Evolutionary conservation across 139 green algal genomes (phyloP).

Genomic region (Chlorella sp.): DNA sequence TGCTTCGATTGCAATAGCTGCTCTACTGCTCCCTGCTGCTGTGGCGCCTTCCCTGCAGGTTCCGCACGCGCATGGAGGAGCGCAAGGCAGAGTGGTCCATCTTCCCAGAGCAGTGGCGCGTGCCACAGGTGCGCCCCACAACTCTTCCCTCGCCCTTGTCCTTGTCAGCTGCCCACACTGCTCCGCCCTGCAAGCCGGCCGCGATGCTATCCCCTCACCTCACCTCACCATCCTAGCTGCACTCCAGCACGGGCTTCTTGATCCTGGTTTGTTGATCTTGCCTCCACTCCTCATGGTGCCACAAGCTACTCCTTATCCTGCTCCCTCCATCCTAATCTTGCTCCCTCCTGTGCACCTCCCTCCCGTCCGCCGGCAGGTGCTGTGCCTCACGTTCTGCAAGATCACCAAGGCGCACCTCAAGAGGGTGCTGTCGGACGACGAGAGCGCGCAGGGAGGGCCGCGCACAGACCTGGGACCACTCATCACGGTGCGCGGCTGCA

Average conservation of each 20-base stretch:
- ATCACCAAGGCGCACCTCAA: conserved; percentile 87
- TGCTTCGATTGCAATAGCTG: too few species aligned
- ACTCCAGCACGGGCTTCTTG: too few species aligned
- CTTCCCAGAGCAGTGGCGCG: conserved; percentile 84
- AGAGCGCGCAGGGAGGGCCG: conserved; percentile 14
- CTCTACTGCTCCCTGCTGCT: too few species aligned
- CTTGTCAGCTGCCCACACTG: too few species aligned
- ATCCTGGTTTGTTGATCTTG: background rate
- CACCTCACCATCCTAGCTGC: too few species aligned
- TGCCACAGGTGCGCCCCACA: conserved; percentile 79
- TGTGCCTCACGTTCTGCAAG: conserved; percentile 94
- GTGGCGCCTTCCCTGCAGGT: conserved; percentile 1
- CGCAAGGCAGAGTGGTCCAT: conserved; percentile 70
- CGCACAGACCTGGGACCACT: conserved; percentile 11
- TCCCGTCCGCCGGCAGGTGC: conserved; percentile 8
- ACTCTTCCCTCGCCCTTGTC: too few species aligned
- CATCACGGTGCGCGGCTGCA: conserved; percentile 13
- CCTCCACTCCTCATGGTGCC: too few species aligned
- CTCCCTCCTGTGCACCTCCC: background rate
- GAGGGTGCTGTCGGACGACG: conserved; percentile 64
- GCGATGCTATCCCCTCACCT: too few species aligned
- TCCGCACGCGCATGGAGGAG: conserved; percentile 39
- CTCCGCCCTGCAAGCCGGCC: background rate
- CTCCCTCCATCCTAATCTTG: too few species aligned
- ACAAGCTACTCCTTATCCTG: too few species aligned